Evolutionary conservation across 2,329 filamentous ascomycete species (phyloP).

Genomic region (Colletotrichum melonis): DNA sequence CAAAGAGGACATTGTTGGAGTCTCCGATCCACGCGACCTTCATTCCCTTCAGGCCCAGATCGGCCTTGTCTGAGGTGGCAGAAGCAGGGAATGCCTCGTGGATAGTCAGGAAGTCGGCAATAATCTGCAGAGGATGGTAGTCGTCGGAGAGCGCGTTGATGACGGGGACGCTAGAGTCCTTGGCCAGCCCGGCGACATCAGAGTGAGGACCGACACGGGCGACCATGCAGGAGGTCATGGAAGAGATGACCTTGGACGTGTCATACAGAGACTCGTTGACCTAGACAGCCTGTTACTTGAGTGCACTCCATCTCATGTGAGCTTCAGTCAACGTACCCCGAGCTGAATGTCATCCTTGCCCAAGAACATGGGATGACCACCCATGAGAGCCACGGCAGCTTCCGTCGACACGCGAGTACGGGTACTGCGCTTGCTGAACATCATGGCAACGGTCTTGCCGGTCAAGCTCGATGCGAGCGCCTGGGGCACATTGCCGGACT

Average conservation of each 20-base stretch:
- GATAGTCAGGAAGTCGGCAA: slow-evolving; percentile 94
- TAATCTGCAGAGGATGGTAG: slow-evolving; percentile 93
- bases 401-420: slow-evolving; percentile 95
- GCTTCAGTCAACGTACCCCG: slow-evolving; percentile 68
- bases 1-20: slow-evolving; percentile 96
- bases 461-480: slow-evolving; percentile 71
- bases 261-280: slow-evolving; percentile 96
- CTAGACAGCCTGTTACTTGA: slow-evolving; percentile 49
- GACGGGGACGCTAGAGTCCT: slow-evolving; percentile 81
- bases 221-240: slow-evolving; percentile 87
- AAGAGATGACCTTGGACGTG: slow-evolving; percentile 92
- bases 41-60: slow-evolving; percentile 79
- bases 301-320: background rate
- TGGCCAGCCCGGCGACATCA: slow-evolving; percentile 78
- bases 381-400: slow-evolving; percentile 86
- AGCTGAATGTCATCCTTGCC: slow-evolving; percentile 97
- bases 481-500: slow-evolving; percentile 71
- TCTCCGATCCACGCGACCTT: slow-evolving; percentile 98
- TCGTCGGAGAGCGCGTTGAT: slow-evolving; percentile 91
- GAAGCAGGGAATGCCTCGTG: slow-evolving; percentile 77
- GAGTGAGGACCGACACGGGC: slow-evolving; percentile 81
- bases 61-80: slow-evolving; percentile 42
- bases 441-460: slow-evolving; percentile 89
- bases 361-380: slow-evolving; percentile 95
- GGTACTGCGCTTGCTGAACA: slow-evolving; percentile 96